Evolutionary conservation across 1,139 yeast genomes (phyloP).

Genomic region (Taphrina populina): DNA sequence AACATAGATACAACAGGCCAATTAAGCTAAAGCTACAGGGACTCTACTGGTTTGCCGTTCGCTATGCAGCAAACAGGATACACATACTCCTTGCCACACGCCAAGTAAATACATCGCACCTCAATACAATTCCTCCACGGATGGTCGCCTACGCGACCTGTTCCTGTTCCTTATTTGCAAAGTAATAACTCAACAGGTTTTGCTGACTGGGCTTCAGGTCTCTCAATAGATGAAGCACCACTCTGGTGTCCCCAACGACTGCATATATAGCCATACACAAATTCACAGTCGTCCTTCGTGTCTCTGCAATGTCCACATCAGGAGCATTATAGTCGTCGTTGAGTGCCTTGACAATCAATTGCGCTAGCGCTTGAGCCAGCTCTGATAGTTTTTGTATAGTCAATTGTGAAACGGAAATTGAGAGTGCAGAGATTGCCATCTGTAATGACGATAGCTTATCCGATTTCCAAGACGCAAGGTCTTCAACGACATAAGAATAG

Average conservation of each 20-base stretch:
- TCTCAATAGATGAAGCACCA: constrained; percentile 21
- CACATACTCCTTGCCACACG: no score
- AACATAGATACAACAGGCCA: no score
- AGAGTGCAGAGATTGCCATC: constrained; percentile 19
- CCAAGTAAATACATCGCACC: no score
- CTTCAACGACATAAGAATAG: constrained; percentile 22
- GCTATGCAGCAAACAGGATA: no score
- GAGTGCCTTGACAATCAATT: constrained; percentile 27
- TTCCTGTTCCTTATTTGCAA: constrained; percentile 32
- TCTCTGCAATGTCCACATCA: constrained; percentile 32
- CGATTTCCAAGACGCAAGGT: constrained; percentile 19
- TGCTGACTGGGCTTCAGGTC: constrained; percentile 32
- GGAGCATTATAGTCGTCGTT: constrained; percentile 24
- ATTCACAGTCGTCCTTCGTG: constrained; percentile 34
- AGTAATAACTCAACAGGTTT: constrained; percentile 35
- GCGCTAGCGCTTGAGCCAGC: constrained; percentile 26
- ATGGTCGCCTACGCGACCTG: no score
- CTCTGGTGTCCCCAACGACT: constrained; percentile 28
- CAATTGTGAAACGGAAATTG: constrained; percentile 20
- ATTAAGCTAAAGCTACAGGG: no score
- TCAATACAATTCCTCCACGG: no score
- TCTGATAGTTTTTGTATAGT: constrained; percentile 9
- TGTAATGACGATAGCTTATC: constrained; percentile 13
- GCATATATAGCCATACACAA: constrained; percentile 30
- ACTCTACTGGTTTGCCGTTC: no score